Percentiles rank a stretch among this genome's conserved stretches.
phyloP scores from a whole-genome alignment of 148 eudicot species.

The Nepenthes mirabilis region DNA sequence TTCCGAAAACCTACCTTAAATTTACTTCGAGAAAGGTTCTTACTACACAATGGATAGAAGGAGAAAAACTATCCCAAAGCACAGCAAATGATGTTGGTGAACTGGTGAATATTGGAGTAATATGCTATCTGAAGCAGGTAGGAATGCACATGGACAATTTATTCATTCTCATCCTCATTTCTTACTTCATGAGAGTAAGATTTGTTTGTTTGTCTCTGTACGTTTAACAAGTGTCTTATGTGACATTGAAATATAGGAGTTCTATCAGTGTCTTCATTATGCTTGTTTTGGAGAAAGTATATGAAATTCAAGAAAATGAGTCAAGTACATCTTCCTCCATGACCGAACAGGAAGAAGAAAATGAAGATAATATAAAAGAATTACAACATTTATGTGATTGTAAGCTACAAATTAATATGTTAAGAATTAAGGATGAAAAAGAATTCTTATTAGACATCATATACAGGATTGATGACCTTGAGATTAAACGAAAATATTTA shows the following conservation, averaged over 20 bases:
- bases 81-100: conserved; percentile 94
- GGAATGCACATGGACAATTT: not conserved
- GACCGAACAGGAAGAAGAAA: no score
- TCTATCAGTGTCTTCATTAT: not conserved
- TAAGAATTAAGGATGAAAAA: no score
- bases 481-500: no score
- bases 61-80: conserved; percentile 98
- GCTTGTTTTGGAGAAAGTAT: not conserved
- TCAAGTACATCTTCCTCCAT: no score
- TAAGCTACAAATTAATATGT: no score
- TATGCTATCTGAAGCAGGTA: conserved; percentile 99
- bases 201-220: not conserved
- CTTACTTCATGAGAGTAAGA: not conserved
- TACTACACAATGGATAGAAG: conserved; percentile 90
- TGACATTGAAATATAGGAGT: not conserved
- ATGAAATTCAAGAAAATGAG: no score
- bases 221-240: not conserved
- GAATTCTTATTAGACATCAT: no score
- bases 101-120: conserved; percentile 95
- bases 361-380: no score
- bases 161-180: conserved; percentile 1
- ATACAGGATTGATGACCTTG: no score
- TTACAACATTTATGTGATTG: no score
- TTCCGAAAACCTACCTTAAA: conserved; percentile 74
- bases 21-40: conserved; percentile 98